Evolutionary conservation across 106 monocot genomes (phyloP).

Genomic region (Acorus gramineus): DNA sequence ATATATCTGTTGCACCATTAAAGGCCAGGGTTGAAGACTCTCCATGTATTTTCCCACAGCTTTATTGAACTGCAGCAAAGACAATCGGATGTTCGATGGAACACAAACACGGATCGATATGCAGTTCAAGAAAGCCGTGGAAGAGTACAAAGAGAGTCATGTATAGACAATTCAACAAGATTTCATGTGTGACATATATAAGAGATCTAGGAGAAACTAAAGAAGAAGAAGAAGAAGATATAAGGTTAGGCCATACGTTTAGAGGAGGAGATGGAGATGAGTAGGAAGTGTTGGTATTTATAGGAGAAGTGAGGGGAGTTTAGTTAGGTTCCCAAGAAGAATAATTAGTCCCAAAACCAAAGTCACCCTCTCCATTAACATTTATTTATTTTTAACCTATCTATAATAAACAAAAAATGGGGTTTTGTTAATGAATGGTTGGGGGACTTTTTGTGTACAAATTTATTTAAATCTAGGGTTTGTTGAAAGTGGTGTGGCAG

Average conservation of each 20-base stretch:
- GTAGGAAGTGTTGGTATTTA: constrained; percentile 16
- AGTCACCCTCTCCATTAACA: neutral
- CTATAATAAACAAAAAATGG: neutral
- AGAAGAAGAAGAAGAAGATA: neutral
- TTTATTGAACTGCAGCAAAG: constrained; percentile 82
- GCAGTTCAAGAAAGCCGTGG: constrained; percentile 99
- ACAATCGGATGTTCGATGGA: no score
- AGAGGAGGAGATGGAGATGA: constrained; percentile 5
- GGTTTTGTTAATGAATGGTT: neutral
- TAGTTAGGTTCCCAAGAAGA: constrained; percentile 37
- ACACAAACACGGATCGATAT: neutral
- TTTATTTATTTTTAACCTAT: no score
- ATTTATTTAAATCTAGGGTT: no score
- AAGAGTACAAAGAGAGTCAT: constrained; percentile 73
- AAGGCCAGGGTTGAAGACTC: constrained; percentile 7
- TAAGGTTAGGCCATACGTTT: neutral
- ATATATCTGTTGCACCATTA: no score
- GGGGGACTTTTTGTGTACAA: neutral
- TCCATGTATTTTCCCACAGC: constrained; percentile 92
- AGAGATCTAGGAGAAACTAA: neutral
- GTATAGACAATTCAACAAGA: neutral
- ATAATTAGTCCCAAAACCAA: constrained; percentile 29
- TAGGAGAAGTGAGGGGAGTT: constrained; percentile 12
- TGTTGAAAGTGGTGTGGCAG: no score
- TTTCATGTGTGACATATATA: no score